Percentiles rank a stretch among this genome's conserved stretches.
phyloP scores from a whole-genome alignment of 2,329 filamentous ascomycete species.

The Aspergillus sergii region DNA sequence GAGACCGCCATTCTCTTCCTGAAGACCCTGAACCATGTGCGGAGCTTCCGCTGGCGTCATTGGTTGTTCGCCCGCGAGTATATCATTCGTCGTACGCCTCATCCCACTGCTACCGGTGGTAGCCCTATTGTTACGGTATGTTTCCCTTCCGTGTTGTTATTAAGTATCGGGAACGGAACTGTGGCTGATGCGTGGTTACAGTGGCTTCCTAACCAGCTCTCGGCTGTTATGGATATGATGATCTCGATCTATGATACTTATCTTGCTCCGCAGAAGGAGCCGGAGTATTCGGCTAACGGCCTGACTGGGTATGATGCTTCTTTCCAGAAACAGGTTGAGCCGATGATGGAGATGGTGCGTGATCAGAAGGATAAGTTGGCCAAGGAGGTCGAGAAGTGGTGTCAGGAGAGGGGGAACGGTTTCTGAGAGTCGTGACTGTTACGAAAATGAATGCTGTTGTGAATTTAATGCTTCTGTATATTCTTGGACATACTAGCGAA shows the following conservation, averaged over 20 bases:
- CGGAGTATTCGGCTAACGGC: conserved; percentile 24
- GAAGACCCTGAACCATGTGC: conserved; percentile 50
- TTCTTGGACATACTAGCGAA: background rate
- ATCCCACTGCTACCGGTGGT: conserved; percentile 52
- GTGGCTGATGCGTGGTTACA: conserved; percentile 19
- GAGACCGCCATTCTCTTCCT: conserved; percentile 48
- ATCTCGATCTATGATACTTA: conserved; percentile 46
- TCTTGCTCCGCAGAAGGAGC: conserved; percentile 36
- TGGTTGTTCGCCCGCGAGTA: conserved; percentile 54
- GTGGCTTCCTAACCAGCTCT: conserved; percentile 53
- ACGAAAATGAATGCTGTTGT: background rate
- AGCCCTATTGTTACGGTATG: conserved; percentile 52
- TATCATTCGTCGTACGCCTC: conserved; percentile 48
- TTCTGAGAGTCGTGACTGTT: conserved; percentile 15
- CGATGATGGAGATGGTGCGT: conserved; percentile 40
- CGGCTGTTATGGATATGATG: conserved; percentile 54
- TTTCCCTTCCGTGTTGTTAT: background rate
- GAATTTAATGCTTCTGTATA: background rate
- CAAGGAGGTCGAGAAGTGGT: conserved; percentile 49
- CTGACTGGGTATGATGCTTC: conserved; percentile 24
- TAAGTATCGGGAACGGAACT: background rate
- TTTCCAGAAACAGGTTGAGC: conserved; percentile 41
- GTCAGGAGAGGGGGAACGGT: conserved; percentile 46
- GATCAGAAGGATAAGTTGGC: conserved; percentile 38
- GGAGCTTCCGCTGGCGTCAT: conserved; percentile 54